A percentile compares a stretch with the other conserved stretches of the same genome.
Evolutionary conservation across 1,284 basidiomycete genomes (phyloP).

Genomic region (Cutaneotrichosporon sp.): DNA sequence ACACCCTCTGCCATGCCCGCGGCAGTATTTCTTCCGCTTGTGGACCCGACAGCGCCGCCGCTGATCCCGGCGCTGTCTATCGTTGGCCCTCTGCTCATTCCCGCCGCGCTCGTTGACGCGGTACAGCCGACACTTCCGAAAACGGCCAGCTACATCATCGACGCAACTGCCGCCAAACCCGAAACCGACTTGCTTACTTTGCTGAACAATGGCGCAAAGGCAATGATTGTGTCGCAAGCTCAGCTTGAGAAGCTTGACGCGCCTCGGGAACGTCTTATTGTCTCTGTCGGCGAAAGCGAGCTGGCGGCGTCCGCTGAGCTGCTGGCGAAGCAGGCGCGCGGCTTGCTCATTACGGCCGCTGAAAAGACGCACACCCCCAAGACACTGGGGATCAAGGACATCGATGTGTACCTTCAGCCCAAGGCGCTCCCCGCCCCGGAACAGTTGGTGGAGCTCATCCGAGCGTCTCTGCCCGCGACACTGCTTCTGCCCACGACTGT

Average conservation of each 20-base stretch:
- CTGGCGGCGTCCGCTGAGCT: constrained; percentile 64
- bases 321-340: constrained; percentile 43
- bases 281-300: constrained; percentile 67
- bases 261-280: constrained; percentile 65
- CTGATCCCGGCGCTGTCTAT: constrained; percentile 62
- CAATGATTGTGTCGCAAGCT: constrained; percentile 64
- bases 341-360: constrained; percentile 30
- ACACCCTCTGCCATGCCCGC: constrained; percentile 32
- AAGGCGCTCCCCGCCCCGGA: constrained; percentile 50
- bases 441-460: constrained; percentile 55
- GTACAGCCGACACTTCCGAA: constrained; percentile 37
- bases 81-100: constrained; percentile 67
- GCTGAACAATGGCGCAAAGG: constrained; percentile 71
- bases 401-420: constrained; percentile 59
- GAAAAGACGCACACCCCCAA: constrained; percentile 56
- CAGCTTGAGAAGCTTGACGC: constrained; percentile 61
- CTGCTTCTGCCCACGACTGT: constrained; percentile 69
- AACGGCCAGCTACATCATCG: constrained; percentile 53
- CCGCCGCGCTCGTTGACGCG: constrained; percentile 33
- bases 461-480: constrained; percentile 62
- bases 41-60: constrained; percentile 44
- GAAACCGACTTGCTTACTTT: constrained; percentile 60
- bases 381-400: constrained; percentile 62
- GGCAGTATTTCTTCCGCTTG: constrained; percentile 48
- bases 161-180: constrained; percentile 53